Base-by-base conservation (phyloP, 208 protist genomes). In the Acanthamoeba triangularis region DNA sequence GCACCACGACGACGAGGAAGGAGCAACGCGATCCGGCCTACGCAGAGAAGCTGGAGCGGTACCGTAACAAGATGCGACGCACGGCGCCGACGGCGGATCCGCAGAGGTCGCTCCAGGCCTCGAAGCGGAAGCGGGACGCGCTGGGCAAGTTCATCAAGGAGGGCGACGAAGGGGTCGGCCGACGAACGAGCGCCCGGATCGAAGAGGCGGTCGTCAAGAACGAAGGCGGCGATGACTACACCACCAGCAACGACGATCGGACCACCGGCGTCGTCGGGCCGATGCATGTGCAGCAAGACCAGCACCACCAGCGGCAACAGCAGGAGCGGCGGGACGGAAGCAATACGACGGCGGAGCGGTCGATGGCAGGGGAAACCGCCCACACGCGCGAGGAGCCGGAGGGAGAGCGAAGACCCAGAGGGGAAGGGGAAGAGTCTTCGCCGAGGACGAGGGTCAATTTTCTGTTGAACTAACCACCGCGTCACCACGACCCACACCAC, bases 31-130 rank as follows among this genome's bases (percentile, higher is more conserved):
- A 85, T 56, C 76, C 76, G 37, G 76, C 76, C 44, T 85, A 85
- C 76, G 76, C 76, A 6, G 76, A 85, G 76, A 85, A 85, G 44
- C 76, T 85, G 76, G 76, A 85, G 76, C 76, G 76, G 41, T 85
- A 85, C 47, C 76, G 76, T 41, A 85, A 35, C 47, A 85, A 85
- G 44, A 85, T 85, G 76, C 76, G 76, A 56, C 76, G 76, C 23
- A 56, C 76, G 23, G 76, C 76, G 20, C 76, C 47, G 47, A 41
- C 23, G 14, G 76, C 76, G 20, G 76, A 85, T 56, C 76, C 76
- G 47, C 76, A 85, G 76, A 7, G 76, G 30, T 85, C 76, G 44
- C 76, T 85, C 13, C 76, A 35, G 47, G 76, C 76, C 3, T 85
- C 76, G 14, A 85, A 85, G 47, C 35, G 76, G 30, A 85, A 85